phyloP scores from a whole-genome alignment of 306 rosid species.

The Luffa acutangula region DNA sequence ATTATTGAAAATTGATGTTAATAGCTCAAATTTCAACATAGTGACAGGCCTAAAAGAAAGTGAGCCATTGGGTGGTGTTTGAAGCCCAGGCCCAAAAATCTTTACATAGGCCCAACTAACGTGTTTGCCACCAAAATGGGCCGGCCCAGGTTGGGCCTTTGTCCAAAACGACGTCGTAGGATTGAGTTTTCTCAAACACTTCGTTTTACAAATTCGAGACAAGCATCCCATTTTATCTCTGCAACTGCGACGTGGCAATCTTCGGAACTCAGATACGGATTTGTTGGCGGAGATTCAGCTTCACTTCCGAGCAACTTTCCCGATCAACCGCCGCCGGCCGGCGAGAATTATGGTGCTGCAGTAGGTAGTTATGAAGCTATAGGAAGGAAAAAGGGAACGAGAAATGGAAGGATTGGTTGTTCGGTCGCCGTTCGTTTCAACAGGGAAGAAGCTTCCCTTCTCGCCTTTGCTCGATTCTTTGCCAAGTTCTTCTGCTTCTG shows the following conservation, averaged over 20 bases:
- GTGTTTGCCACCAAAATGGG: not conserved
- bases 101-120: not conserved
- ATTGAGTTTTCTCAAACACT: not conserved
- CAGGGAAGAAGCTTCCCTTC: slow-evolving; percentile 56
- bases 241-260: slow-evolving; percentile 40
- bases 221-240: slow-evolving; percentile 22
- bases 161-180: not conserved
- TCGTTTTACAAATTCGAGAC: not conserved
- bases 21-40: not conserved
- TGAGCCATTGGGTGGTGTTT: not conserved
- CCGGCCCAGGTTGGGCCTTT: no score
- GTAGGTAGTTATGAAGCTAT: slow-evolving; percentile 33
- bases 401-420: slow-evolving; percentile 58
- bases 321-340: not conserved
- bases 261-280: not conserved
- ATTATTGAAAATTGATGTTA: not conserved
- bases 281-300: slow-evolving; percentile 2
- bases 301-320: not conserved
- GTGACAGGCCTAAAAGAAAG: not conserved
- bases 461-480: slow-evolving; percentile 38
- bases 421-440: slow-evolving; percentile 43
- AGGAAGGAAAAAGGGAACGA: slow-evolving; percentile 2
- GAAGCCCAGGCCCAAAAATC: not conserved
- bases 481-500: slow-evolving; percentile 34
- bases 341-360: not conserved